Evolutionary conservation across 495 filamentous ascomycete species (phyloP).

Genomic region (Tuber indicum): DNA sequence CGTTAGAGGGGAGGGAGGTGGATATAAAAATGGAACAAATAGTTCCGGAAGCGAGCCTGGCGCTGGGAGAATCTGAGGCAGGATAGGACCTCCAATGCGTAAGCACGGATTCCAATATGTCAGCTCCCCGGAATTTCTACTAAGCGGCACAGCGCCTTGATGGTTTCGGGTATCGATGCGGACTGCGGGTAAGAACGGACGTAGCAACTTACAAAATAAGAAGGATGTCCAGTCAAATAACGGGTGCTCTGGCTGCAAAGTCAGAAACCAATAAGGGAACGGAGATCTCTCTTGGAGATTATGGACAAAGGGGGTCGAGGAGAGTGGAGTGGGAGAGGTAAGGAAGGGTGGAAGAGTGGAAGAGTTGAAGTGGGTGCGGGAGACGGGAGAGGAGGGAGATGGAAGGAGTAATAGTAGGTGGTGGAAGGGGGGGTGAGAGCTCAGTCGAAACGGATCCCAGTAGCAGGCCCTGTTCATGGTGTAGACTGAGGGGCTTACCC

Average conservation of each 20-base stretch:
- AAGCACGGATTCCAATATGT: slow-evolving; percentile 2
- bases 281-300: slow-evolving; percentile 15
- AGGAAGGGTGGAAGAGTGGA: neutral
- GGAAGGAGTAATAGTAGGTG: slow-evolving; percentile 16
- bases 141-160: slow-evolving; percentile 14
- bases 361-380: neutral
- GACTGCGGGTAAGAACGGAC: neutral
- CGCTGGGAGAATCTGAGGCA: slow-evolving; percentile 24
- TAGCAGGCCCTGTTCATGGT: slow-evolving; percentile 8
- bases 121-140: slow-evolving; percentile 13
- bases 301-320: slow-evolving; percentile 8
- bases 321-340: slow-evolving; percentile 5
- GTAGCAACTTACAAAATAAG: neutral
- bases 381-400: slow-evolving; percentile 15
- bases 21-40: slow-evolving; percentile 5
- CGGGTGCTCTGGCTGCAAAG: slow-evolving; percentile 27
- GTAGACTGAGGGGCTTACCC: slow-evolving; percentile 23
- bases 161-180: neutral
- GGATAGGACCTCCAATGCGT: neutral
- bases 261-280: slow-evolving; percentile 13
- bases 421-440: slow-evolving; percentile 15
- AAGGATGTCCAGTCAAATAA: slow-evolving; percentile 6
- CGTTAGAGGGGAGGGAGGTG: neutral
- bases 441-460: slow-evolving; percentile 20
- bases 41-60: slow-evolving; percentile 22